Percentiles rank a stretch among this genome's conserved stretches.
Evolutionary conservation across 1,284 basidiomycete species (phyloP).

Genomic region (Tremellales sp.): DNA sequence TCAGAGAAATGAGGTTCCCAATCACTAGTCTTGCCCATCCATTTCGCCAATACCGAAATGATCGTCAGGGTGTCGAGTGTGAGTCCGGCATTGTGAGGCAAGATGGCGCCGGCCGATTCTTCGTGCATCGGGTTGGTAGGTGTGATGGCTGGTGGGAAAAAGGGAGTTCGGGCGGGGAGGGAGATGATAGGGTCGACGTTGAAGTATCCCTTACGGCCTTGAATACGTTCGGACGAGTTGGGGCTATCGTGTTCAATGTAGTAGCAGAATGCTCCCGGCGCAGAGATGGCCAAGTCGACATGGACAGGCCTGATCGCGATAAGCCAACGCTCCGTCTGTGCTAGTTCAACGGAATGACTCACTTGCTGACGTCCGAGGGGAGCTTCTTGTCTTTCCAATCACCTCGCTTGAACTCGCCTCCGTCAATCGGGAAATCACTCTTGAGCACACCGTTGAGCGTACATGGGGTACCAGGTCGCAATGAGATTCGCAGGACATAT

Average conservation of each 20-base stretch:
- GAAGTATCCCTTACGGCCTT: constrained; percentile 84
- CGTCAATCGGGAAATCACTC: constrained; percentile 91
- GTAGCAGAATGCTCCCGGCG: constrained; percentile 89
- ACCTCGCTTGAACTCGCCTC: constrained; percentile 73
- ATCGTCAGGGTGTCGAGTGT: constrained; percentile 81
- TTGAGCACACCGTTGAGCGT: constrained; percentile 83
- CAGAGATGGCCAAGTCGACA: constrained; percentile 87
- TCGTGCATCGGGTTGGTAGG: constrained; percentile 48
- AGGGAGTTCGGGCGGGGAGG: constrained; percentile 64
- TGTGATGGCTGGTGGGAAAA: constrained; percentile 52
- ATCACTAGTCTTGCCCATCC: constrained; percentile 78
- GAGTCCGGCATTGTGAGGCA: constrained; percentile 48
- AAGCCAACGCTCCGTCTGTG: background rate
- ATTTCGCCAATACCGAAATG: constrained; percentile 86
- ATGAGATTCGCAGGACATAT: constrained; percentile 80
- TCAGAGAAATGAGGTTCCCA: constrained; percentile 79
- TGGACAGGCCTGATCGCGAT: constrained; percentile 75
- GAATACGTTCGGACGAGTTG: constrained; percentile 53
- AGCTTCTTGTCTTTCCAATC: constrained; percentile 65
- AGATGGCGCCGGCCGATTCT: constrained; percentile 53
- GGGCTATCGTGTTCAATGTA: constrained; percentile 78
- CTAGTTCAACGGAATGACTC: constrained; percentile 34
- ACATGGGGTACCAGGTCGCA: constrained; percentile 83
- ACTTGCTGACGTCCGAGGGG: constrained; percentile 54
- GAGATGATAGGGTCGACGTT: constrained; percentile 87